Evolutionary conservation across 306 rosid species (phyloP).

Genomic region (Pyrus pyrifolia): DNA sequence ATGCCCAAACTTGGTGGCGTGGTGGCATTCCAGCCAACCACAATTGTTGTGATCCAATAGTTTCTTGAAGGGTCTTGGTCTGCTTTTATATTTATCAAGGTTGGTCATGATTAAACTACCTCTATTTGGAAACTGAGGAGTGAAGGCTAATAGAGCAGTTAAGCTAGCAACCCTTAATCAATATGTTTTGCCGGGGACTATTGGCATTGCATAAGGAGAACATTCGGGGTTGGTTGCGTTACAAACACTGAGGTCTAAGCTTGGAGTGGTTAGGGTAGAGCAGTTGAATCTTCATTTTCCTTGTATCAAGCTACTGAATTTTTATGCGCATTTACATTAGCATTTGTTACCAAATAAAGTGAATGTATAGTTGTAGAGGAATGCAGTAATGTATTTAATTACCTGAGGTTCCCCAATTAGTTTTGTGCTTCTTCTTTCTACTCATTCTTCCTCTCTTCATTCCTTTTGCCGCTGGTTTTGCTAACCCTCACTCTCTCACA

Average conservation of each 20-base stretch:
- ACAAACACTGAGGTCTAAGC: constrained; percentile 31
- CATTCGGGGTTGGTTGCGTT: constrained; percentile 54
- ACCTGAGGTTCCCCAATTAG: constrained; percentile 63
- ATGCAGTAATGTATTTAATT: not conserved
- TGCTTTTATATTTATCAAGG: constrained; percentile 19
- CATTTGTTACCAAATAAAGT: not conserved
- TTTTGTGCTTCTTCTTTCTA: too few species aligned
- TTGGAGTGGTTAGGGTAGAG: constrained; percentile 28
- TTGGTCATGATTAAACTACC: constrained; percentile 27
- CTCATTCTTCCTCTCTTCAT: too few species aligned
- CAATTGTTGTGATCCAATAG: constrained; percentile 64
- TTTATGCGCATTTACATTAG: not conserved
- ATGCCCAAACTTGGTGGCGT: constrained; percentile 61
- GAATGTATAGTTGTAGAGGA: too few species aligned
- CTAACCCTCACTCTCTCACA: too few species aligned
- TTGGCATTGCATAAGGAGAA: constrained; percentile 42
- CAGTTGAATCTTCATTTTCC: constrained; percentile 85
- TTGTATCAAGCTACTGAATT: constrained; percentile 76
- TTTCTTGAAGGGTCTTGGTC: constrained; percentile 72
- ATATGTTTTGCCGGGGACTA: constrained; percentile 61
- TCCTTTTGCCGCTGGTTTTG: too few species aligned
- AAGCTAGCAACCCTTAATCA: constrained; percentile 62
- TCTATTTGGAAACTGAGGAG: constrained; percentile 68
- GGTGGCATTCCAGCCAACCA: constrained; percentile 50
- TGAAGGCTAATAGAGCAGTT: constrained; percentile 56